Conservation (phyloP, 1,284 basidiomycete genomes). For the Xerocomus nothofagi region DNA sequence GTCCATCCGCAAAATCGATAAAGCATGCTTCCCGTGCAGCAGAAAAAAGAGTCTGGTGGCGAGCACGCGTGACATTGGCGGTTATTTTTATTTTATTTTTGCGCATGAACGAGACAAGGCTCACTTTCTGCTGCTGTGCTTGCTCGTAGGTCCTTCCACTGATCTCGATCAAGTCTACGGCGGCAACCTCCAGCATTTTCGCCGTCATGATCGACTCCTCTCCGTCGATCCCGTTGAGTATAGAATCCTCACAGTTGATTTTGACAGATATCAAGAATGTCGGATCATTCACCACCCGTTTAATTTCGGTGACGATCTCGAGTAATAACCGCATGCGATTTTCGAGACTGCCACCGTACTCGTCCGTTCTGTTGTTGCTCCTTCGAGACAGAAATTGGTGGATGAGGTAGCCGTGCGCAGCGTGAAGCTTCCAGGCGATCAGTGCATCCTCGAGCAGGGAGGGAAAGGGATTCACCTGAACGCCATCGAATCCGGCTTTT, state of each 20-base stretch:
- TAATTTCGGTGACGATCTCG: slow-evolving; percentile 41
- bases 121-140: slow-evolving; percentile 23
- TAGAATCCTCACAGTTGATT: slow-evolving; percentile 41
- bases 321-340: slow-evolving; percentile 41
- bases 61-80: neutral
- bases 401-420: slow-evolving; percentile 49
- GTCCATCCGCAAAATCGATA: slow-evolving; percentile 42
- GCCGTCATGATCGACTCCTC: slow-evolving; percentile 47
- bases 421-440: slow-evolving; percentile 34
- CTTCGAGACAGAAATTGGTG: slow-evolving; percentile 43
- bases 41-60: slow-evolving; percentile 34
- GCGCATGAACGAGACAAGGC: slow-evolving; percentile 17
- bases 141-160: slow-evolving; percentile 46
- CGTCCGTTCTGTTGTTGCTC: slow-evolving; percentile 50
- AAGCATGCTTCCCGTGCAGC: slow-evolving; percentile 41
- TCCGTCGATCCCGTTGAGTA: slow-evolving; percentile 24
- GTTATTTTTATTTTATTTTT: too few species aligned
- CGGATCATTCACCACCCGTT: slow-evolving; percentile 24
- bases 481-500: slow-evolving; percentile 33
- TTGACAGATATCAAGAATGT: slow-evolving; percentile 48
- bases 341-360: slow-evolving; percentile 50
- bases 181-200: slow-evolving; percentile 41
- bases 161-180: slow-evolving; percentile 53
- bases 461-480: slow-evolving; percentile 23
- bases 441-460: neutral